Evolutionary conservation across 257 asterid species (phyloP).

Genomic region (Fraxinus quadrangulata): DNA sequence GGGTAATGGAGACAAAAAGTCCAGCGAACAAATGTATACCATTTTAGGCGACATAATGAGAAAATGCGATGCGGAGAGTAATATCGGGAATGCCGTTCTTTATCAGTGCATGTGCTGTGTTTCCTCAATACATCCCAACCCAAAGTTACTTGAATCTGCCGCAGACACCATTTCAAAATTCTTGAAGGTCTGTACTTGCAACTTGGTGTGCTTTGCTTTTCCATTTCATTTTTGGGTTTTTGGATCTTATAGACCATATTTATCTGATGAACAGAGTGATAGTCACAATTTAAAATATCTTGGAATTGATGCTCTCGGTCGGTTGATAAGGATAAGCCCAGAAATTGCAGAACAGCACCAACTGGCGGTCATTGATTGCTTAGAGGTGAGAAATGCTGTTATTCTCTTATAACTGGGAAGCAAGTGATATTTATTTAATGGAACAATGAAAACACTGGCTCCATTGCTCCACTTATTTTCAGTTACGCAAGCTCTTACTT

Average conservation of each 20-base stretch:
- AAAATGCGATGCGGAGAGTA: conserved; percentile 81
- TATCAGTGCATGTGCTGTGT: conserved; percentile 92
- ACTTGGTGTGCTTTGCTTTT: conserved; percentile 20
- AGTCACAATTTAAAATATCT: conserved; percentile 97
- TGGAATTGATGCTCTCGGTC: conserved; percentile 97
- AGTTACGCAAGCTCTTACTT: neutral
- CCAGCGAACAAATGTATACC: conserved; percentile 97
- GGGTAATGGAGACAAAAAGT: conserved; percentile 86
- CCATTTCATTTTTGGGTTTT: neutral
- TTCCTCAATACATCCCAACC: conserved; percentile 82
- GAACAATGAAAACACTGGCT: neutral
- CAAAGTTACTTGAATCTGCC: conserved; percentile 87
- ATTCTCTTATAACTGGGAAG: conserved; percentile 20
- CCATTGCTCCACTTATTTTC: neutral
- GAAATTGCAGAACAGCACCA: conserved; percentile 98
- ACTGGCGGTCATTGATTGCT: conserved; percentile 94
- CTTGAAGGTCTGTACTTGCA: conserved; percentile 62
- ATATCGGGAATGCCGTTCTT: conserved; percentile 91
- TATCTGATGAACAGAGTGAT: conserved; percentile 71
- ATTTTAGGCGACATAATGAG: conserved; percentile 85
- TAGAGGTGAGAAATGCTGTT: conserved; percentile 66
- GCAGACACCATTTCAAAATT: conserved; percentile 91
- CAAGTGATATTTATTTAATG: neutral
- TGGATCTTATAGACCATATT: conserved; percentile 18
- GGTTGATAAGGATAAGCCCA: conserved; percentile 88